Evolutionary conservation across 805 yeast genomes (phyloP), one percentile per base, ranked within the genome.

Genomic region (Candida methanosorbosa): DNA sequence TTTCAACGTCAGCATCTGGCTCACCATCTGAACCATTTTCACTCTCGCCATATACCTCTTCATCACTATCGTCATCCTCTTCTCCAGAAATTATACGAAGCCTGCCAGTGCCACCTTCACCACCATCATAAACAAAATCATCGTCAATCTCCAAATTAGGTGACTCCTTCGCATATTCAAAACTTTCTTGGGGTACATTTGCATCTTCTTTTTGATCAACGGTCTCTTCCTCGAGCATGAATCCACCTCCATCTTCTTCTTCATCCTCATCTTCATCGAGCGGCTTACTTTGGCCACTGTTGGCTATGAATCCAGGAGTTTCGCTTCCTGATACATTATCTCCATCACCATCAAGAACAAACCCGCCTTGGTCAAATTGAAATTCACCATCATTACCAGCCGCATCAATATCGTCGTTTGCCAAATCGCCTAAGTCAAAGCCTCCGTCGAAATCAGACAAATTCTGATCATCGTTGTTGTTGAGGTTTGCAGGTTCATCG

Each of bases 171-270:
- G 8, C 11, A 9, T 21, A 8, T 21, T 21, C 23, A 21, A 21
- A 21, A 9, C 11, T 21, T 9, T 21, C 23, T 8, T 21, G 23
- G 11, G 8, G 11, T 9, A 11, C 23, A 21, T 21, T 21, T n/a
- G n/a, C 32, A 20, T 25, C 32, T 7, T 21, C 22, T 9, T 21
- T 21, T 11, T 21, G 11, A 9, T 21, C 12, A 24, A 30, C 23
- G 12, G 13, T 29, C 20, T 24, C 27, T 32, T 30, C 27, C 13
- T 36, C 42, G 13, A 29, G 28, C 16, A 34, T 7, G 27, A 40
- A 36, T 2, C 44, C 46, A 14, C 41, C 47, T 18, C 30, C 32
- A 13, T 28, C 25, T n/a, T 19, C 26, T 16, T 33, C 34, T 22
- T 41, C 39, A 24, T 18, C 39, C 18, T 30, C 38, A 19, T 23